A percentile compares a stretch with the other conserved stretches of the same genome.
phyloP scores from a whole-genome alignment of 2,329 filamentous ascomycete species.

The Venturia aucupariae region DNA sequence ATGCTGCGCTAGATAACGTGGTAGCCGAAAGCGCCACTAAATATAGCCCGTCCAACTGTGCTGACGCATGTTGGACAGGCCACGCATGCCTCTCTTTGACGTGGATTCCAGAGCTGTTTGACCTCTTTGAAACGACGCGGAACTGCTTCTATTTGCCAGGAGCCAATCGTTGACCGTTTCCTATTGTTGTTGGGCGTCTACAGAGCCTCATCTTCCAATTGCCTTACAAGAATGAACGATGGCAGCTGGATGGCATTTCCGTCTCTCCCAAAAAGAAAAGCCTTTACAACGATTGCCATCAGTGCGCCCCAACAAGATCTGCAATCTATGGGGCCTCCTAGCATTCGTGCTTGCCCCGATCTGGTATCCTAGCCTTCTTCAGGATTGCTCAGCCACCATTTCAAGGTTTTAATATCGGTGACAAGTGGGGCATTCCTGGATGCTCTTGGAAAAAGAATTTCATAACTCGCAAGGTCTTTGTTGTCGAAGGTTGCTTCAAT shows the following conservation, averaged over 20 bases:
- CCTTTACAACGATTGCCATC: neutral
- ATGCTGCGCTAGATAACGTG: neutral
- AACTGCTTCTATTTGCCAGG: neutral
- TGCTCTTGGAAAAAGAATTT: neutral
- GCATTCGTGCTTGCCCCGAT: neutral
- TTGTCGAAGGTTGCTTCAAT: neutral
- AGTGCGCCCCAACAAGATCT: neutral
- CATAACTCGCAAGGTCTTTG: neutral
- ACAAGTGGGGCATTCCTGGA: neutral
- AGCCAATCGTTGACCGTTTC: neutral
- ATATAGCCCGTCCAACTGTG: neutral
- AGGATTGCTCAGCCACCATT: neutral
- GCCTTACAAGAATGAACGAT: neutral
- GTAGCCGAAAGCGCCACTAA: conserved; percentile 3
- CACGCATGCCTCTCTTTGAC: no score
- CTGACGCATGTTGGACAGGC: neutral
- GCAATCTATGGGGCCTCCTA: neutral
- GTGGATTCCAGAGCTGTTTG: neutral
- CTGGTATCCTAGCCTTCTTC: neutral
- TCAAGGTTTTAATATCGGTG: neutral
- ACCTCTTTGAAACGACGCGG: neutral
- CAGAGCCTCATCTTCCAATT: neutral
- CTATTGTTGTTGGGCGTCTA: neutral
- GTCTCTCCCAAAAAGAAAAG: neutral
- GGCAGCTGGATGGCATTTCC: neutral